Percentiles rank a stretch among this genome's conserved stretches.
Evolutionary conservation across 352 stramenopile genomes (phyloP).

Genomic region (Globisporangium splendens): DNA sequence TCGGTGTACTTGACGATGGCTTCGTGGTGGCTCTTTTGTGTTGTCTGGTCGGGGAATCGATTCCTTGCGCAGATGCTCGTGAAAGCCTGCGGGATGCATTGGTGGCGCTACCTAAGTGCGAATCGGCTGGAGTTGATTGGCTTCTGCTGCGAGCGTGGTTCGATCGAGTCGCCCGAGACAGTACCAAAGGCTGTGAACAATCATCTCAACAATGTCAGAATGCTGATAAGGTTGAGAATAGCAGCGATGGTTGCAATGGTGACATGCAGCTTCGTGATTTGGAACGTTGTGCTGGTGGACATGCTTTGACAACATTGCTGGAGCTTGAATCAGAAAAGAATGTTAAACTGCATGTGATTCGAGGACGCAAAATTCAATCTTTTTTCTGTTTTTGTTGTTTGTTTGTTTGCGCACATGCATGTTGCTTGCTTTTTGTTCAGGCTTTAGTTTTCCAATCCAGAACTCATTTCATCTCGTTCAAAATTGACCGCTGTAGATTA

Average conservation of each 20-base stretch:
- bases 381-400: not conserved
- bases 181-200: conserved; percentile 34
- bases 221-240: no score
- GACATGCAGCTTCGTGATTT: no score
- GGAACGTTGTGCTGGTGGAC: no score
- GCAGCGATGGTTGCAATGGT: no score
- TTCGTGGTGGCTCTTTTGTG: conserved; percentile 62
- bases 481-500: conserved; percentile 7
- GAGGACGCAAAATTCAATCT: not conserved
- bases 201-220: conserved; percentile 15
- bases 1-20: conserved; percentile 52
- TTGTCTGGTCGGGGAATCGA: conserved; percentile 41
- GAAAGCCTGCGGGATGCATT: conserved; percentile 33
- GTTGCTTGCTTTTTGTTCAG: no score
- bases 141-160: conserved; percentile 51
- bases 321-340: no score
- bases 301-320: no score
- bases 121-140: conserved; percentile 49
- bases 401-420: no score
- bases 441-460: no score
- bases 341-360: no score
- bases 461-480: no score
- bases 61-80: conserved; percentile 46
- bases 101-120: conserved; percentile 58
- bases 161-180: conserved; percentile 27